Conservation (phyloP, 352 stramenopile genomes). For the Thalassiosira exigua region DNA sequence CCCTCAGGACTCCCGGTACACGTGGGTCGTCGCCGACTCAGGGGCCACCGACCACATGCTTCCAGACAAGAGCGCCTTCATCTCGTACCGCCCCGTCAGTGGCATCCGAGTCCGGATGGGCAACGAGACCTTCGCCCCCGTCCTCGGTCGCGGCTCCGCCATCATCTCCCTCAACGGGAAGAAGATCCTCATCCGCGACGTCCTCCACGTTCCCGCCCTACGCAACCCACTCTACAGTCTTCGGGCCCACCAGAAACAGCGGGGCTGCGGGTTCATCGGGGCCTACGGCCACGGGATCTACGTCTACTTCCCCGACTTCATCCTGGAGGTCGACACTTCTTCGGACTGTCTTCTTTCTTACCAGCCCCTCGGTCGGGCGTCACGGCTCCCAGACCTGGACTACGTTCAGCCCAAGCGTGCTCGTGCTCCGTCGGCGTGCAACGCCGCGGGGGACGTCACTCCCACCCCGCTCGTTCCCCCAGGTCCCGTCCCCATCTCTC, state of each 20-base stretch:
- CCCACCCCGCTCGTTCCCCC: not conserved
- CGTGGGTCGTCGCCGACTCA: slow-evolving; percentile 6
- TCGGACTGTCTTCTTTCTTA: slow-evolving; percentile 12
- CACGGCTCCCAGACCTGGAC: not conserved
- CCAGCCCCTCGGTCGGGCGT: not conserved
- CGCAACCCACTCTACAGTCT: slow-evolving; percentile 19
- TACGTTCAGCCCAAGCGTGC: slow-evolving; percentile 6
- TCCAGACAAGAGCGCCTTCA: slow-evolving; percentile 16
- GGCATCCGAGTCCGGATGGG: slow-evolving; percentile 1
- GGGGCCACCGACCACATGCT: slow-evolving; percentile 23
- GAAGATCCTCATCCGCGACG: slow-evolving; percentile 12
- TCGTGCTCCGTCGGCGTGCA: not conserved
- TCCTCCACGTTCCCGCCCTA: slow-evolving; percentile 24
- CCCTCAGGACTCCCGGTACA: not conserved
- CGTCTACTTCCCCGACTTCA: slow-evolving; percentile 37
- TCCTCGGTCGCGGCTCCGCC: slow-evolving; percentile 9
- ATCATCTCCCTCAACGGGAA: slow-evolving; percentile 31
- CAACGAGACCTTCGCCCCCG: slow-evolving; percentile 12
- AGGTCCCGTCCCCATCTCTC: too few species aligned
- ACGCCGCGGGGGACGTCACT: not conserved
- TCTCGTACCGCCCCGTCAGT: slow-evolving; percentile 28
- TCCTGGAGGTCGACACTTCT: slow-evolving; percentile 14
- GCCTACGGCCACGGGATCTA: not conserved
- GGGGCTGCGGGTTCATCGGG: slow-evolving; percentile 23
- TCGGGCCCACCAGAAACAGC: not conserved